phyloP scores from a whole-genome alignment of 2,329 filamentous ascomycete species.

The Ilyonectria mors-panacis region DNA sequence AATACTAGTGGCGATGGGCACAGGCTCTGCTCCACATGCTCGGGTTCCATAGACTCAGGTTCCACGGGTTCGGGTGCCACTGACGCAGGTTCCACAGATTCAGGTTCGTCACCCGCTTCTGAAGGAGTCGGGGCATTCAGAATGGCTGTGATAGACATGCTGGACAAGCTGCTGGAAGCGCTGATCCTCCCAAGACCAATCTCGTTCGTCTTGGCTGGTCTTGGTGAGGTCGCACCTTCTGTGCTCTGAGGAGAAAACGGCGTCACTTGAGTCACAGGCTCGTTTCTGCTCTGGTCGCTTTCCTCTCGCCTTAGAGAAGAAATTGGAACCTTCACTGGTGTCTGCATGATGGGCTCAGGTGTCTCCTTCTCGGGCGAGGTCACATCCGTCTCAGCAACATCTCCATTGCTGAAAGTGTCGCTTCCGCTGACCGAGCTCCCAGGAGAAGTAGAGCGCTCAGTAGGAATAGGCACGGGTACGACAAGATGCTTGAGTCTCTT shows the following conservation, averaged over 20 bases:
- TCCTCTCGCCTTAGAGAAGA: conserved; percentile 27
- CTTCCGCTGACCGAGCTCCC: conserved; percentile 55
- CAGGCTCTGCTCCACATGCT: conserved; percentile 17
- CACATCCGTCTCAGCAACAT: conserved; percentile 58
- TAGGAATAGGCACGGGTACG: conserved; percentile 48
- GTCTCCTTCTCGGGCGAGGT: conserved; percentile 67
- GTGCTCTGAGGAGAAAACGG: conserved; percentile 53
- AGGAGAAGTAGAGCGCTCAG: conserved; percentile 53
- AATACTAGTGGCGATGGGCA: conserved; percentile 43
- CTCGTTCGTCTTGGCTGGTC: conserved; percentile 26
- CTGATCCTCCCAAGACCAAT: conserved; percentile 7
- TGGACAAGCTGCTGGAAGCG: conserved; percentile 36
- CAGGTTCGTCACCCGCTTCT: conserved; percentile 34
- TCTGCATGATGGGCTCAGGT: conserved; percentile 55
- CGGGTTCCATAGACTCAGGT: conserved; percentile 28
- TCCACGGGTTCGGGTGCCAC: conserved; percentile 2
- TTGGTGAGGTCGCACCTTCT: conserved; percentile 46
- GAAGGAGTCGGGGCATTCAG: conserved; percentile 48
- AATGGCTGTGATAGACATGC: conserved; percentile 54
- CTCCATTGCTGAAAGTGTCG: conserved; percentile 47
- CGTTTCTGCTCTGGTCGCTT: conserved; percentile 21
- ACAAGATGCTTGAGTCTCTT: conserved; percentile 62
- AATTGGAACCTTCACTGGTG: conserved; percentile 39
- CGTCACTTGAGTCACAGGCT: conserved; percentile 28
- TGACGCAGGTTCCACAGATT: conserved; percentile 31